A percentile compares a stretch with the other conserved stretches of the same genome.
phyloP scores from a whole-genome alignment of 2,329 filamentous ascomycete species.

The Claviceps spartinae region DNA sequence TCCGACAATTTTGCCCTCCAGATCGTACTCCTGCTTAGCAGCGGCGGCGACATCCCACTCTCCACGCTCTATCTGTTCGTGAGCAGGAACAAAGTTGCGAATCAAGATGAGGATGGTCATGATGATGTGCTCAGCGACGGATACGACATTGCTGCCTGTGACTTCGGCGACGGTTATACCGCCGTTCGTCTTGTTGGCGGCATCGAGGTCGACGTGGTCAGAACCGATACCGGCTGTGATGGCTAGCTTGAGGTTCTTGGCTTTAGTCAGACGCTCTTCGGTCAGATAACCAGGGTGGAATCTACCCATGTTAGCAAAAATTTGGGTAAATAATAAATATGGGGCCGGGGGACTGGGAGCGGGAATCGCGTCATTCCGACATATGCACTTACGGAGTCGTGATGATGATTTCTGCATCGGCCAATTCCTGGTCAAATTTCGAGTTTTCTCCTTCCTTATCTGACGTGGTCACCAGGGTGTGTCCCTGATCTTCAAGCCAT shows the following conservation, averaged over 20 bases:
- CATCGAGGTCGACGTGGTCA: slow-evolving; percentile 94
- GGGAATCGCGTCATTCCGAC: no score
- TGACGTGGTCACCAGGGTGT: slow-evolving; percentile 92
- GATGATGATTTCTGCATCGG: slow-evolving; percentile 97
- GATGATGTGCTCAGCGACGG: slow-evolving; percentile 95
- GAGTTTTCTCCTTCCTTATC: slow-evolving; percentile 95
- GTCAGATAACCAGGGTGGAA: slow-evolving; percentile 99
- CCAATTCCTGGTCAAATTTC: slow-evolving; percentile 86
- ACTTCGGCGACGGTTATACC: slow-evolving; percentile 96
- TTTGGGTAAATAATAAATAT: neutral
- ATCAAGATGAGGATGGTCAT: slow-evolving; percentile 96
- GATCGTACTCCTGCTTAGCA: slow-evolving; percentile 96
- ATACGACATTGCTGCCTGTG: slow-evolving; percentile 95
- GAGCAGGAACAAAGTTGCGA: slow-evolving; percentile 96
- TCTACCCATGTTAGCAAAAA: slow-evolving; percentile 27
- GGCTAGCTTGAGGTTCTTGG: slow-evolving; percentile 97
- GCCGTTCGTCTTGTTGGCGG: slow-evolving; percentile 96
- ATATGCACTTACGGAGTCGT: slow-evolving; percentile 64
- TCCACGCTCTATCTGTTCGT: slow-evolving; percentile 79
- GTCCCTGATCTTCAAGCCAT: slow-evolving; percentile 94
- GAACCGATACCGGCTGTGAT: slow-evolving; percentile 96
- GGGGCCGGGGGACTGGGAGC: no score
- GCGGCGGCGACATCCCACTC: slow-evolving; percentile 94
- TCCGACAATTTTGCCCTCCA: slow-evolving; percentile 94
- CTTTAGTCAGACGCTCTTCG: slow-evolving; percentile 88